Base-by-base conservation (phyloP, 2,329 filamentous ascomycete genomes). In the Trichothecium sympodiale region DNA sequence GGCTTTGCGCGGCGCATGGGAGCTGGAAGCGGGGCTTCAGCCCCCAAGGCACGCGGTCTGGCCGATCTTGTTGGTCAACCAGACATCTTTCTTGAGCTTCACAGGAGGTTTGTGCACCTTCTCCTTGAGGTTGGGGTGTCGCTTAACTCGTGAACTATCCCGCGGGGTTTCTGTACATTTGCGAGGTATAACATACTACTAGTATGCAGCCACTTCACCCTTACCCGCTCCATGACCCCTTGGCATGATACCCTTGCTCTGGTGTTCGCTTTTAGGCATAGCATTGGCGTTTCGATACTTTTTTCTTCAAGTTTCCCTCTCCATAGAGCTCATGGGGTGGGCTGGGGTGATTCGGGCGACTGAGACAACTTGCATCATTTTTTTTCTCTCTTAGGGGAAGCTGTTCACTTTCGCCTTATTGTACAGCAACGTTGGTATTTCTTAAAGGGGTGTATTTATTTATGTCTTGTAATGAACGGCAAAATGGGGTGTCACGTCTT, bases 81-180 rank as follows among this genome's bases (percentile, higher is more conserved):
- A 4, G 77, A 81, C 49, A 77, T 82, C 47, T 82, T 82, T 45
- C 71, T 81, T 38, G 71, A 80, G 57, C 56, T 82, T 41, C 77
- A 82, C 52, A 60, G 66, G 28, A 65, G 67, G 42, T 82, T 82
- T 48, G 77, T 81, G 17, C 65, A 69, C 48, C 59, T 82, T 29
- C 57, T 81, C 35, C 61, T 77, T 13, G 73, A 80, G 51, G 60
- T 77, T 18, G 67, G 69, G 13, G 65, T 74, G 10, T 64, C 67
- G 17, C 51, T 75, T 30, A 71, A 62, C 41, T 65, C 67, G 8
- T 74, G 42, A 54, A 6, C 26, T 37, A 10, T n/a, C n/a, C n/a
- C n/a, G n/a, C n/a, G n/a, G n/a, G n/a, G n/a, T n/a, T n/a, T n/a
- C n/a, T n/a, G n/a, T n/a, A n/a, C n/a, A n/a, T n/a, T n/a, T n/a